Evolutionary conservation across 2,329 filamentous ascomycete genomes (phyloP), one percentile per base, ranked within the genome.

Genomic region (Daldinia eschscholtzii): DNA sequence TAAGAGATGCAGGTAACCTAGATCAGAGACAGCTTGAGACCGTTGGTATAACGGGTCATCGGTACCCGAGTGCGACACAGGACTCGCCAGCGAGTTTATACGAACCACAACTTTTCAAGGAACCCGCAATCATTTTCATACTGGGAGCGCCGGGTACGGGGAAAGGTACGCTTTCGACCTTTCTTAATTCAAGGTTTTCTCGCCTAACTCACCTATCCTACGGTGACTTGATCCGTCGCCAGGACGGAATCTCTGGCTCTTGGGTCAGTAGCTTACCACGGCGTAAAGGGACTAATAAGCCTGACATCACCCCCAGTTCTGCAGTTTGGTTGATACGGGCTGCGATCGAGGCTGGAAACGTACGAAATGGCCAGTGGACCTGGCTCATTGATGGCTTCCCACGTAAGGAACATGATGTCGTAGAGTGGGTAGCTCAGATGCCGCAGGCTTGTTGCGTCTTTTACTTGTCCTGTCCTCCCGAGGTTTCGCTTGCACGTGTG

Each of bases 351-450:
- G 20, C 60, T n/a, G 72, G 72, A 3, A 55, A 59, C 2, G 6
- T 6, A 15, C 46, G 18, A 6, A 44, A 42, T 13, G 63, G 67
- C 7, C 70, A 72, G 56, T 33, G 50, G 15, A 64, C 52, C 13
- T 76, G 72, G 73, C 57, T 75, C 5, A 20, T 75, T 3, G 73
- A 76, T 44, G 70, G 71, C 1, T 76, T 73, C 48, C 73, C 74
- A 2, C 70, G 73, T 2, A 53, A 15, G 12, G 48, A 65, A 20
- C 57, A 64, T 9, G 68, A 73, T 15, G 64, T 74, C 6, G 41
- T 55, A 0, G 68, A 65, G 1, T 73, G 68, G 72, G 10, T 48
- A 4, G 56, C 48, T 28, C 61, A 57, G 10, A 72, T 73, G 61
- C 68, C 68, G 20, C 52, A 2, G 9, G 50, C 68, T 4, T 15